These are phyloP conservation scores for Sphenostylis stenocarpa DNA, from an alignment of 306 rosid species.

Conservation along the genomic window DNA sequence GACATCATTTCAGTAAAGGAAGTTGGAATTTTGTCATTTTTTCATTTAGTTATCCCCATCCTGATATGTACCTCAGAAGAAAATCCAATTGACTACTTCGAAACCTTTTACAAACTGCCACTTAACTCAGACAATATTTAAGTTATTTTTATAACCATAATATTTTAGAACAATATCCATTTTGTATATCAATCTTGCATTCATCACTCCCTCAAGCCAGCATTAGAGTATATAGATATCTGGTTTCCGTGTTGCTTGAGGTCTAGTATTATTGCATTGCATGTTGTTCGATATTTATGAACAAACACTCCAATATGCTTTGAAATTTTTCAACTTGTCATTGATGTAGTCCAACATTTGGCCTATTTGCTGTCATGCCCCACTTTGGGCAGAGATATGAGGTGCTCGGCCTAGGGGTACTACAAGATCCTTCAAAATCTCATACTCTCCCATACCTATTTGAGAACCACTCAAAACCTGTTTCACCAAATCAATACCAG, in stretches of 20 bases:
- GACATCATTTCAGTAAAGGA: not conserved
- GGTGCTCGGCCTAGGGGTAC: conserved; percentile 87
- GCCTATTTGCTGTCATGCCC: conserved; percentile 50
- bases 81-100: not conserved
- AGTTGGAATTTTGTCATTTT: not conserved
- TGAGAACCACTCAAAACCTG: conserved; percentile 75
- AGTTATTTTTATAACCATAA: not conserved
- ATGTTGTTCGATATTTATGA: conserved; percentile 5
- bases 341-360: not conserved
- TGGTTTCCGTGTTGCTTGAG: conserved; percentile 1
- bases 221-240: not conserved
- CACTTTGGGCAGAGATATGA: conserved; percentile 71
- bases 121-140: not conserved
- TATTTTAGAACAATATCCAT: not conserved
- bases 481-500: conserved; percentile 38
- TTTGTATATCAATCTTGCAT: not conserved
- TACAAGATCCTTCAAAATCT: conserved; percentile 70
- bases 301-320: conserved; percentile 18
- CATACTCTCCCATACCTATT: conserved; percentile 67
- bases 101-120: not conserved
- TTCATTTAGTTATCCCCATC: not conserved
- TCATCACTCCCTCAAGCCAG: conserved; percentile 1
- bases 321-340: not conserved
- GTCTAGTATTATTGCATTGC: not conserved
- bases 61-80: not conserved